Percentiles rank a stretch among this genome's conserved stretches.
phyloP scores from a whole-genome alignment of 805 yeast species.

The Candida taoyuanica region DNA sequence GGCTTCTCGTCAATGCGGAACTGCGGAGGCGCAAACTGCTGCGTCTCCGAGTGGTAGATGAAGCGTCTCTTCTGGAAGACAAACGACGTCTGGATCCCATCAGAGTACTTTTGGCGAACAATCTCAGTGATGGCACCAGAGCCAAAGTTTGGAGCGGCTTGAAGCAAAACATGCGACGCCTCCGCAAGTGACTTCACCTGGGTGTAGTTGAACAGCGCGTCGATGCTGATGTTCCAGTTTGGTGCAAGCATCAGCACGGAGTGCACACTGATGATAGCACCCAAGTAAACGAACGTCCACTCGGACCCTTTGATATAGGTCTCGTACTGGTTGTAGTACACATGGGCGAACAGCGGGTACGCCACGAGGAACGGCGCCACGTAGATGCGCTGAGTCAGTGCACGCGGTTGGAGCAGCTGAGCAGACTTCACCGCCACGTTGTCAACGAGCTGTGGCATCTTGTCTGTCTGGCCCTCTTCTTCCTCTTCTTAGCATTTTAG shows the following conservation, averaged over 20 bases:
- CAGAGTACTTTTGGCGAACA: slow-evolving; percentile 48
- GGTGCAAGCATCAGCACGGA: slow-evolving; percentile 81
- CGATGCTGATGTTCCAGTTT: slow-evolving; percentile 81
- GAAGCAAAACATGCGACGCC: slow-evolving; percentile 70
- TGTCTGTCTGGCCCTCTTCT: too few relatives aligned
- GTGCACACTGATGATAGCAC: slow-evolving; percentile 69
- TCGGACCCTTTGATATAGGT: slow-evolving; percentile 80
- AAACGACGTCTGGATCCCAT: slow-evolving; percentile 63
- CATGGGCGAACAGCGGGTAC: slow-evolving; percentile 67
- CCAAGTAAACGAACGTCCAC: slow-evolving; percentile 90
- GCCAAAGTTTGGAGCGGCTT: slow-evolving; percentile 84
- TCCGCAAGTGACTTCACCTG: slow-evolving; percentile 47
- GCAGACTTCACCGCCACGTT: slow-evolving; percentile 71
- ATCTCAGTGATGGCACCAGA: slow-evolving; percentile 73
- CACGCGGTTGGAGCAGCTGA: slow-evolving; percentile 67
- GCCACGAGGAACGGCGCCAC: slow-evolving; percentile 76
- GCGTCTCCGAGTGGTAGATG: slow-evolving; percentile 51
- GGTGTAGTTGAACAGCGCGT: slow-evolving; percentile 63
- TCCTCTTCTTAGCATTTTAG: not conserved
- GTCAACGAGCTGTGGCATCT: slow-evolving; percentile 47
- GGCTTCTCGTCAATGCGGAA: slow-evolving; percentile 60
- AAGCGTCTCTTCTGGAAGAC: slow-evolving; percentile 90
- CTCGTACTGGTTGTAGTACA: slow-evolving; percentile 70
- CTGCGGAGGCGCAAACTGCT: slow-evolving; percentile 73
- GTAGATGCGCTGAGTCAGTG: slow-evolving; percentile 61